Evolutionary conservation across 2,329 filamentous ascomycete genomes (phyloP), one percentile per base, ranked within the genome.

Genomic region (Chrysoporthe deuterocubensis): DNA sequence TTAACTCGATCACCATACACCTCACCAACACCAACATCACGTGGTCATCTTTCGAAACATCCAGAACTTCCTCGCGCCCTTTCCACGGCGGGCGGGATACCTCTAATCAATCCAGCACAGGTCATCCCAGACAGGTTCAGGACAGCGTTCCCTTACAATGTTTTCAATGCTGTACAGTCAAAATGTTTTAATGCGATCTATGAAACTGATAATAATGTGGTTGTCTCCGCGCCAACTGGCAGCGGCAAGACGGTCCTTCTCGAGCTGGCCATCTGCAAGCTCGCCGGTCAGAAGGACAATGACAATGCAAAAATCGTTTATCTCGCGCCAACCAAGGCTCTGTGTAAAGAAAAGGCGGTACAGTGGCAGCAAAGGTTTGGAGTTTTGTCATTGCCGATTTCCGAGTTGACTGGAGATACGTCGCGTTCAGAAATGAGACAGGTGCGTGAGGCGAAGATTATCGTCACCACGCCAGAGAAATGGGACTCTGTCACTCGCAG

Each of bases 401-500:
- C 89, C 3, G 92, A 96, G 76, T 83, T 96, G 67, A 97, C 93
- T 3, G 93, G 93, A 1, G 93, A 96, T 75, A 94, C 92, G 0
- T 89, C 92, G 48, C 82, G 85, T 63, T 78, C 81, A 5, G 89
- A 94, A 71, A 82, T 94, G 68, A 83, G 83, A 32, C 87, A 85
- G 65, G 90, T 95, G 6, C 89, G 93, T 69, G 87, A 84, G 72
- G 92, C 92, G 3, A 90, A 89, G 59, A 92, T 97, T 71, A 95
- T 97, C 71, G 85, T 96, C 70, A 96, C 93, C 0, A 97, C 93
- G 0, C 93, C 93, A 0, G 93, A 97, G 78, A 96, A 96, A 75
- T 96, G 93, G 93, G 93, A 97, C 75, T 95, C 92, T 69, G 90
- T 96, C 76, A 96, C 93, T 0, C 85, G 93, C 21, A 94, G 93